Base-by-base conservation (phyloP, 495 filamentous ascomycete genomes). In the Letharia lupina region DNA sequence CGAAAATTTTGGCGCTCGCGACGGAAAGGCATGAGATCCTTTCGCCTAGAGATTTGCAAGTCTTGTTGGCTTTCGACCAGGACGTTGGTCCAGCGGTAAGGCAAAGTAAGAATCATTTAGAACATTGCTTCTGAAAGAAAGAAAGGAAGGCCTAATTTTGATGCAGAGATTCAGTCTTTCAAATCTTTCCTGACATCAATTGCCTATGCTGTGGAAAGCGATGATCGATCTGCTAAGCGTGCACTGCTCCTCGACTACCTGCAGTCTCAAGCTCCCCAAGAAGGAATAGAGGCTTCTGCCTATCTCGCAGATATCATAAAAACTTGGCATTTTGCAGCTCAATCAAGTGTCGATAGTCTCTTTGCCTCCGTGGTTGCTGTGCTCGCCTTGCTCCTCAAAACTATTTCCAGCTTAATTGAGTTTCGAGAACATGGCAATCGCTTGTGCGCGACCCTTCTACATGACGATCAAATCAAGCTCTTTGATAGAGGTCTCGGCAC, bases 251-350 rank as follows among this genome's bases (percentile, higher is more conserved):
- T 84, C 69, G 84, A 87, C 52, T 96, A 88, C 73, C 84, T 93
- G 61, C 83, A 90, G 56, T 81, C 83, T 62, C 84, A 90, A 70
- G 84, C 81, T 66, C 83, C 85, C 12, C 73, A 75, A 65, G 76
- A 78, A 39, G 80, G 80, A n/a, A 83, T 83, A 45, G 80, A 82
- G 23, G 81, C 81, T 23, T 75, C 81, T 3, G 75, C 82, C 35
- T 90, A 86, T 70, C 82, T 96, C 33, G 77, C 84, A 1, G 87
- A 92, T 64, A 72, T 97, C 56, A 87, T 92, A 71, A 85, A 89
- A 69, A 86, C 83, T 18, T 97, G 92, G 92, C 83, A 81, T 64
- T 88, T 87, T 72, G 90, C 87, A 6, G 81, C 82, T 57, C 84
- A 86, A 73, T 82, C 81, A 65, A 89, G 89, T 71, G 86, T 88